Conservation (phyloP, 768 basidiomycete species). For the Roridomyces roridus region DNA sequence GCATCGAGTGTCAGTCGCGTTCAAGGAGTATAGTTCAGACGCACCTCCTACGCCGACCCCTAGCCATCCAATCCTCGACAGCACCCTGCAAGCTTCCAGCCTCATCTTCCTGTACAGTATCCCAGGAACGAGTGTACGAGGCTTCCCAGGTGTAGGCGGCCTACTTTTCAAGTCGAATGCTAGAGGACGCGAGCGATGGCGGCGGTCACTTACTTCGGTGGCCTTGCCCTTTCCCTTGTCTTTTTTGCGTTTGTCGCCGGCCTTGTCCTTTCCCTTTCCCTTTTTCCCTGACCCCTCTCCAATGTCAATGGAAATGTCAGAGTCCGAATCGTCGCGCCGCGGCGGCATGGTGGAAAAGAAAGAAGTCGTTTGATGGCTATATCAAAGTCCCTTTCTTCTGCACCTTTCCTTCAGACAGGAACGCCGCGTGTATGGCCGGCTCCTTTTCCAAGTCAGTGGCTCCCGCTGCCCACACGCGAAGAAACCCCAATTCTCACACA, state of each 20-base stretch:
- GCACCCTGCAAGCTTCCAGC: slow-evolving; percentile 88
- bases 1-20: slow-evolving; percentile 4
- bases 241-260: slow-evolving; percentile 53
- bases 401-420: too few species aligned
- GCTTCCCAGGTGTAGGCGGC: slow-evolving; percentile 93
- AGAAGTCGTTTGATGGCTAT: too few species aligned
- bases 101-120: slow-evolving; percentile 96
- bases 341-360: slow-evolving; percentile 35
- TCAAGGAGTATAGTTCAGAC: slow-evolving; percentile 25
- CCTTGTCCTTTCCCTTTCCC: slow-evolving; percentile 55
- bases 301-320: slow-evolving; percentile 69
- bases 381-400: too few species aligned
- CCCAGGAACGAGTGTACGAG: slow-evolving; percentile 94
- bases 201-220: slow-evolving; percentile 49
- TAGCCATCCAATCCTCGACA: slow-evolving; percentile 88
- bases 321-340: slow-evolving; percentile 65
- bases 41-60: slow-evolving; percentile 84
- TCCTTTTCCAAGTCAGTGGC: too few species aligned
- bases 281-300: slow-evolving; percentile 53
- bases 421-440: too few species aligned
- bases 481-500: too few species aligned
- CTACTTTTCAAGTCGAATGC: slow-evolving; percentile 53
- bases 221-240: slow-evolving; percentile 64
- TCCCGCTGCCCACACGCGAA: too few species aligned
- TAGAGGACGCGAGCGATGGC: background rate